Evolutionary conservation across 345 rosid species (phyloP).

Genomic region (Clarkia xantiana): DNA sequence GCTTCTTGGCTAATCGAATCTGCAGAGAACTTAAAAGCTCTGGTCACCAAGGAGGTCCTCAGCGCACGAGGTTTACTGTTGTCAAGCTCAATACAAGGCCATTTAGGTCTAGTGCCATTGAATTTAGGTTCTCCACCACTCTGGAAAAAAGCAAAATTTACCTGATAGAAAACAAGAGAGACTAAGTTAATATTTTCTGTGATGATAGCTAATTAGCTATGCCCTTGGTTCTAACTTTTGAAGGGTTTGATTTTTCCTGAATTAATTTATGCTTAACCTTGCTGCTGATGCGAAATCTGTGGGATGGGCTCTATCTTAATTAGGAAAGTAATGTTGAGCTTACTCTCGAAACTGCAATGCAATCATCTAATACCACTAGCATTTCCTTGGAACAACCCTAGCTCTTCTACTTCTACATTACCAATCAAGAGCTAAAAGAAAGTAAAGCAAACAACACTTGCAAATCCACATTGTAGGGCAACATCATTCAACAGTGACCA

Average conservation of each 20-base stretch:
- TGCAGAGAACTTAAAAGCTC: conserved; percentile 23
- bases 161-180: conserved; percentile 20
- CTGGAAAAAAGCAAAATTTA: conserved; percentile 26
- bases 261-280: too few species aligned
- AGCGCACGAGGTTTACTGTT: conserved; percentile 13
- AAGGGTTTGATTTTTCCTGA: too few species aligned
- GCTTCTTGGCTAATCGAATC: conserved; percentile 24
- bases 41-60: conserved; percentile 28
- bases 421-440: not conserved
- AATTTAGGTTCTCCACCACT: conserved; percentile 20
- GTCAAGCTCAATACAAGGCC: conserved; percentile 18
- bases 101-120: conserved; percentile 16
- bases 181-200: too few species aligned
- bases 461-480: too few species aligned
- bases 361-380: not conserved
- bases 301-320: too few species aligned
- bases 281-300: too few species aligned
- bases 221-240: too few species aligned
- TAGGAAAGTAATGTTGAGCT: not conserved
- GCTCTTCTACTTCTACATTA: not conserved
- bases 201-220: too few species aligned
- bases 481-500: too few species aligned
- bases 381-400: not conserved
- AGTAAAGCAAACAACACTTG: too few species aligned
- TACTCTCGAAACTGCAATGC: not conserved